These are phyloP conservation scores for Penicillium decumbens DNA, from an alignment of 2,329 filamentous ascomycete genomes.

Conservation along the genomic window DNA sequence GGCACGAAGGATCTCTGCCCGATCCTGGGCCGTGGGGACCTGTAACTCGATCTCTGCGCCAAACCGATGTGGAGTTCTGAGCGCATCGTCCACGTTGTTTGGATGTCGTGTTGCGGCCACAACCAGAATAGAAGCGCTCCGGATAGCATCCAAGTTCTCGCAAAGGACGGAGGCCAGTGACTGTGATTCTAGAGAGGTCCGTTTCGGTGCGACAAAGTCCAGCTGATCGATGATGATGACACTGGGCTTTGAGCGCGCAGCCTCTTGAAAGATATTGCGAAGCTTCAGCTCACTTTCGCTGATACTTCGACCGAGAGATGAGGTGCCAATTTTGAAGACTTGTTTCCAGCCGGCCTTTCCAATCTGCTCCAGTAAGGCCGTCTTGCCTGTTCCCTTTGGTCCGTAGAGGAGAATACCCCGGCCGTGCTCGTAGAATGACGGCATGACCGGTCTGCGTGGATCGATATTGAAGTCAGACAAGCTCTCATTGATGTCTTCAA, in stretches of 20 bases:
- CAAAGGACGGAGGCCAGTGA: conserved; percentile 41
- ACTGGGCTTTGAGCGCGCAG: conserved; percentile 64
- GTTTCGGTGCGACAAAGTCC: conserved; percentile 62
- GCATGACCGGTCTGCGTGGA: conserved; percentile 33
- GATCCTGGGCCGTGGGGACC: conserved; percentile 66
- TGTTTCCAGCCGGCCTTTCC: conserved; percentile 65
- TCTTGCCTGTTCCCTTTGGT: conserved; percentile 79
- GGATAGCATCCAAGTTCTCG: conserved; percentile 34
- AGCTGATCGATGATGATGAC: conserved; percentile 76
- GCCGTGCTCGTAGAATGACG: conserved; percentile 40
- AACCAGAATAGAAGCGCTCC: conserved; percentile 60
- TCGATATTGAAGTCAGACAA: conserved; percentile 53
- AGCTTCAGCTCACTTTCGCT: conserved; percentile 53
- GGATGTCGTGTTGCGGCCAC: conserved; percentile 70
- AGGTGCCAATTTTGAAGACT: conserved; percentile 50
- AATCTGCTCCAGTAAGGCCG: conserved; percentile 64
- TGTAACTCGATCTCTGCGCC: conserved; percentile 66
- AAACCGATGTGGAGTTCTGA: conserved; percentile 64
- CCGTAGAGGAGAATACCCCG: conserved; percentile 72
- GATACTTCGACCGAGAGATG: conserved; percentile 32
- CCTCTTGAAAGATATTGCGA: conserved; percentile 64
- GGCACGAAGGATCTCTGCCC: conserved; percentile 68
- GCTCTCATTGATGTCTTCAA: conserved; percentile 62
- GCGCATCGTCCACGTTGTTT: conserved; percentile 64
- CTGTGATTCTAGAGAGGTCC: conserved; percentile 45